Base-by-base conservation (phyloP, 805 yeast species). In the Saccharomycopsis olivae region DNA sequence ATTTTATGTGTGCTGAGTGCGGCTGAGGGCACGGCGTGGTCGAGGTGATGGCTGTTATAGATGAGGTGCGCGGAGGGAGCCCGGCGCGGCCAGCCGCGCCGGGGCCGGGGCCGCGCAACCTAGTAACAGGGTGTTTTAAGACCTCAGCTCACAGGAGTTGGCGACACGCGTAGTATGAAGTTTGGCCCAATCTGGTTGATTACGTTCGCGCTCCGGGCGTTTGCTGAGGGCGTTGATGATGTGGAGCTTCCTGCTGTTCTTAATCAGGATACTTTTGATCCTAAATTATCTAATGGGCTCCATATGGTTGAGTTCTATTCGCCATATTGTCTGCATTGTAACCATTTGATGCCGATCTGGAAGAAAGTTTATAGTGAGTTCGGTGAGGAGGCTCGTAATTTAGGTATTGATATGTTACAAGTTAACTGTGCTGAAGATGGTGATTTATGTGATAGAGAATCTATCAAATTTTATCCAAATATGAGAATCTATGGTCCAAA, bases 301-400 rank as follows among this genome's bases (percentile, higher is more conserved):
- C 79, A 87, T 52, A 68, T 89, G 53, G 78, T 89, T 25, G 96
- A 89, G 60, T 88, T 86, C 59, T 92, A 61, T 55, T 85, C 95
- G 24, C 98, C 98, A 0, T 78, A 78, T 52, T 92, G 98, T 56
- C 56, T 63, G 5, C 97, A 89, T 59, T 92, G 98, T 61, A 69
- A 63, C 46, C 65, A 61, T 5, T 61, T 92, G 39, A 92, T 84
- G 2, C 97, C 98, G 1, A 67, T 62, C 5, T 92, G 97, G 96
- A 70, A 75, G 43, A 64, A 69, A 41, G 70, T 89, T 0, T 83
- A 74, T 60, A 51, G 62, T 18, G 55, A 58, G 3, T 69, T 73
- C 50, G 57, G 66, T 28, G 55, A 58, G 8, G 76, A 72, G 29
- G 67, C 69, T 33, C 53, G 61, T 14, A 49, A 58, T 6, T 49